Evolutionary conservation across 2,329 filamentous ascomycete species (phyloP).

Genomic region (Aspergillus hortae): DNA sequence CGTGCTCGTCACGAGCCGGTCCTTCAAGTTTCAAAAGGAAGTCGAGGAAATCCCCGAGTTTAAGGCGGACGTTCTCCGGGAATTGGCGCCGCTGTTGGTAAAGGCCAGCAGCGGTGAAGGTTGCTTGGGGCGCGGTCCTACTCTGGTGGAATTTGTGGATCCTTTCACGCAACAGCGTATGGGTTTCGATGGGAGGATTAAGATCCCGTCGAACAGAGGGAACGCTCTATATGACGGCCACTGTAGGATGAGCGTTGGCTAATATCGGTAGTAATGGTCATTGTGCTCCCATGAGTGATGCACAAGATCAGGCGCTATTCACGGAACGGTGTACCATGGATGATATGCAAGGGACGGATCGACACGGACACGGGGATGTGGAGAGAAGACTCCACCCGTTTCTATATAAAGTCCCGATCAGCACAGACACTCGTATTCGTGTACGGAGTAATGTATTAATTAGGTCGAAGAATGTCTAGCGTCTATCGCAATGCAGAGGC

Average conservation of each 20-base stretch:
- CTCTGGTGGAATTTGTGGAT: background rate
- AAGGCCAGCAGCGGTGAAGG: background rate
- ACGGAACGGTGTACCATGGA: background rate
- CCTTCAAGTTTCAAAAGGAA: background rate
- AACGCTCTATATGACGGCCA: too few species aligned
- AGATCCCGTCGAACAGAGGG: too few species aligned
- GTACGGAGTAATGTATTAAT: background rate
- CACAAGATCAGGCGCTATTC: too few species aligned
- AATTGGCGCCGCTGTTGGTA: background rate
- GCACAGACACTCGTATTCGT: background rate
- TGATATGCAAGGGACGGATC: background rate
- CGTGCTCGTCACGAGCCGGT: background rate
- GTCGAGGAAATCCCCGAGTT: background rate
- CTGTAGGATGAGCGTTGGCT: too few species aligned
- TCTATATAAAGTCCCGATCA: background rate
- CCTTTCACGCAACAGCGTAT: background rate
- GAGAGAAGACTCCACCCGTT: background rate
- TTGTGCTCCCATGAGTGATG: too few species aligned
- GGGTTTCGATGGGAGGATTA: background rate
- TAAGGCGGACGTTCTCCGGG: background rate
- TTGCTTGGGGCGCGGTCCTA: too few species aligned
- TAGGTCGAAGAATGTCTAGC: background rate
- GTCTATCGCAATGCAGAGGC: background rate
- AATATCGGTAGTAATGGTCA: too few species aligned
- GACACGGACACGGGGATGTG: background rate